Percentiles rank a stretch among this genome's conserved stretches.
Conservation (phyloP, 2,329 filamentous ascomycete genomes). For the Neonectria sp. region DNA sequence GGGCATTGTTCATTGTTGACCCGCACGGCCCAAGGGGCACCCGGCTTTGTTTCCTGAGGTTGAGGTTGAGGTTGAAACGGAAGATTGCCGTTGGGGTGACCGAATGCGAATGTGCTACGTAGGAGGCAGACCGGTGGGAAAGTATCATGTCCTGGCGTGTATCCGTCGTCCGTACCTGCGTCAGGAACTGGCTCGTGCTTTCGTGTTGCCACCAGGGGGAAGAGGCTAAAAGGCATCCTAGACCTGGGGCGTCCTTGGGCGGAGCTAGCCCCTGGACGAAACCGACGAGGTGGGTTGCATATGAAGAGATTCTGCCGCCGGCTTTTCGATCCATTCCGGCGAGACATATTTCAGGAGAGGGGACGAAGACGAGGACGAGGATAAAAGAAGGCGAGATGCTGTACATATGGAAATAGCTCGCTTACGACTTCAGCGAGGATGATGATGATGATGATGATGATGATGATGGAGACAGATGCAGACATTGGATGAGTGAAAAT, state of each 20-base stretch:
- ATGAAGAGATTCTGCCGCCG: slow-evolving; percentile 19
- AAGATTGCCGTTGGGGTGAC: slow-evolving; percentile 14
- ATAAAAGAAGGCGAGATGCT: background rate
- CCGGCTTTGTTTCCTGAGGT: slow-evolving; percentile 1
- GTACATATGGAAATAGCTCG: background rate
- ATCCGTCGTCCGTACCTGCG: slow-evolving; percentile 43
- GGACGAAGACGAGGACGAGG: slow-evolving; percentile 3
- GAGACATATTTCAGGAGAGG: slow-evolving; percentile 20
- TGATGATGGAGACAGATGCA: too few relatives aligned
- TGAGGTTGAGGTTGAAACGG: slow-evolving; percentile 5
- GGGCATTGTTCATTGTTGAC: slow-evolving; percentile 1
- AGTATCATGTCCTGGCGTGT: slow-evolving; percentile 26
- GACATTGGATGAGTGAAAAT: background rate
- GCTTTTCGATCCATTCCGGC: slow-evolving; percentile 15
- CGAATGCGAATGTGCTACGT: slow-evolving; percentile 4
- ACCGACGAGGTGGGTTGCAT: slow-evolving; percentile 18
- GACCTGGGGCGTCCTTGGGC: slow-evolving; percentile 21
- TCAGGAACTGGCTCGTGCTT: slow-evolving; percentile 47
- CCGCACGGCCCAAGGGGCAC: slow-evolving; percentile 11
- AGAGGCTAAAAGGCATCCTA: slow-evolving; percentile 27
- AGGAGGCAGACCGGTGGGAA: background rate
- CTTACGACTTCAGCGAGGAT: background rate
- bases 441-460: background rate
- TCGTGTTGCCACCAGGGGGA: slow-evolving; percentile 44
- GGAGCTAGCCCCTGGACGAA: slow-evolving; percentile 38